phyloP scores from a whole-genome alignment of 371 early-diverging fungal species.

The Rhizoclosmatium hyalinum region DNA sequence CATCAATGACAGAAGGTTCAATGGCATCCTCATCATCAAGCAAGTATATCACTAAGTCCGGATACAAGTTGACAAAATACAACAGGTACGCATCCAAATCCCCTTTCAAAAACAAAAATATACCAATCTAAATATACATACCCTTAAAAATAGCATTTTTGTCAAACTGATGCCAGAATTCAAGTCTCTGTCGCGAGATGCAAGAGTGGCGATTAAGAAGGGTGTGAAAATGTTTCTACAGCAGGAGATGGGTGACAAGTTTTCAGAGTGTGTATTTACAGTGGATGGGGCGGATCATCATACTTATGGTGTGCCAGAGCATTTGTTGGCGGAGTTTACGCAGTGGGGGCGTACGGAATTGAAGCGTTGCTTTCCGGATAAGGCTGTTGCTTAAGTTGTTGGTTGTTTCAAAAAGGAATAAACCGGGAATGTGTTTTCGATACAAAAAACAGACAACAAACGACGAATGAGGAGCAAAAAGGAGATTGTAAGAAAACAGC shows the following conservation, averaged over 20 bases:
- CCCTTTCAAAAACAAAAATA: background rate
- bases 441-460: too few species aligned
- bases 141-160: background rate
- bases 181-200: slow-evolving; percentile 7
- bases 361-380: slow-evolving; percentile 22
- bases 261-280: slow-evolving; percentile 14
- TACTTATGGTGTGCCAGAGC: slow-evolving; percentile 26
- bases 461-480: too few species aligned
- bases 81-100: background rate
- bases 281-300: slow-evolving; percentile 8
- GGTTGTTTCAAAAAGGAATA: too few species aligned
- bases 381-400: background rate
- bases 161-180: slow-evolving; percentile 21
- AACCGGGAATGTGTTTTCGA: too few species aligned
- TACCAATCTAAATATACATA: too few species aligned
- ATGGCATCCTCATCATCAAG: background rate
- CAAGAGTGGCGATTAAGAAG: slow-evolving; percentile 20
- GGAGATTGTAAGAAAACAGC: too few species aligned
- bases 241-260: slow-evolving; percentile 8
- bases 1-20: background rate
- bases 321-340: background rate
- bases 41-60: background rate
- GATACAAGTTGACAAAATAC: background rate
- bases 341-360: slow-evolving; percentile 21
- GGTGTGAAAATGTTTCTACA: slow-evolving; percentile 25